Percentiles rank a stretch among this genome's conserved stretches.
Evolutionary conservation across 805 yeast genomes (phyloP).

Genomic region (Candida germanica): DNA sequence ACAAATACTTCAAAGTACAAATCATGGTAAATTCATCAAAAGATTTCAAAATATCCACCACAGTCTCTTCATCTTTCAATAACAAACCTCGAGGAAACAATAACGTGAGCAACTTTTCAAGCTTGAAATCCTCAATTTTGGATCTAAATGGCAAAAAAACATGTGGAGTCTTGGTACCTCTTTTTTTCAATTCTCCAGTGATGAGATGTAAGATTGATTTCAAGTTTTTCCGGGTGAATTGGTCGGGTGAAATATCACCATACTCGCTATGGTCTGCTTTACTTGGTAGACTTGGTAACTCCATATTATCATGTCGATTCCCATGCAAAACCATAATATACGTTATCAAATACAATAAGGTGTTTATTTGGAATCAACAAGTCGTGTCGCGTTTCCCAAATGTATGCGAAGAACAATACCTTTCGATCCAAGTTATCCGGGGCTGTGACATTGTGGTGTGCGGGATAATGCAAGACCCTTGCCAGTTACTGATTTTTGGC

Average conservation of each 20-base stretch:
- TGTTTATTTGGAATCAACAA: slow-evolving; percentile 1
- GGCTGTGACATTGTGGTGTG: too few species aligned
- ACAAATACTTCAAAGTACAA: slow-evolving; percentile 73
- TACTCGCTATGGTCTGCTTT: slow-evolving; percentile 1
- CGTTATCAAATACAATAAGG: not conserved
- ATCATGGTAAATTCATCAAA: slow-evolving; percentile 68
- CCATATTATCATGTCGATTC: slow-evolving; percentile 16
- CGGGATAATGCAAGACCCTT: too few species aligned
- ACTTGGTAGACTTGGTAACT: slow-evolving; percentile 24
- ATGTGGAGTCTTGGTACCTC: slow-evolving; percentile 71
- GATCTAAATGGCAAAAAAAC: slow-evolving; percentile 77
- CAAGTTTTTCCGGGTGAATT: slow-evolving; percentile 62
- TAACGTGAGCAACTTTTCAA: slow-evolving; percentile 53
- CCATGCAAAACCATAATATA: slow-evolving; percentile 3
- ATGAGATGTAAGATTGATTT: slow-evolving; percentile 66
- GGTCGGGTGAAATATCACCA: slow-evolving; percentile 18
- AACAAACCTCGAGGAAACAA: slow-evolving; percentile 60
- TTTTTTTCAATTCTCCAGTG: slow-evolving; percentile 67
- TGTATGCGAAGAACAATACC: too few species aligned
- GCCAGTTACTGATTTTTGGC: too few species aligned
- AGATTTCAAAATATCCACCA: slow-evolving; percentile 38
- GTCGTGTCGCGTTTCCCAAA: too few species aligned
- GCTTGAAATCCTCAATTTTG: slow-evolving; percentile 56
- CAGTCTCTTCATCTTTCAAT: slow-evolving; percentile 15
- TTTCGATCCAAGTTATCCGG: too few species aligned